Evolutionary conservation across 2,329 filamentous ascomycete species (phyloP).

Genomic region (Helicocarpus griseus): DNA sequence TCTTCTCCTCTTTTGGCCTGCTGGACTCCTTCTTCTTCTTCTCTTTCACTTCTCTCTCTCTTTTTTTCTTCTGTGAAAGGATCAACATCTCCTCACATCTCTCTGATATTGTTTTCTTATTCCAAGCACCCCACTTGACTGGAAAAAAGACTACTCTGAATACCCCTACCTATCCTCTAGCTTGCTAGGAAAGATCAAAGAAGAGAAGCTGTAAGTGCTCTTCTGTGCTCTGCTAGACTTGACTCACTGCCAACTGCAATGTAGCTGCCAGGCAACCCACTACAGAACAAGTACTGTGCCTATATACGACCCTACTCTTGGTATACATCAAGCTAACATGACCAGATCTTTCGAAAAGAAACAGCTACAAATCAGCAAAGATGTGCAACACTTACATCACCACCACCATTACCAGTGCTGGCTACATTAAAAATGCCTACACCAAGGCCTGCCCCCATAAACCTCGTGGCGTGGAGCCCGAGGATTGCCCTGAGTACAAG

Average conservation of each 20-base stretch:
- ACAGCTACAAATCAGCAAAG: background rate
- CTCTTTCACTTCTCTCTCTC: too few relatives aligned
- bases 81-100: too few relatives aligned
- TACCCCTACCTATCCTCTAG: background rate
- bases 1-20: too few relatives aligned
- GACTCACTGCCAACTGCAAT: background rate
- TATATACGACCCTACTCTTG: background rate
- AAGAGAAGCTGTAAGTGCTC: background rate
- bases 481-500: background rate
- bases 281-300: background rate
- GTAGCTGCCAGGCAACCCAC: background rate
- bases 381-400: background rate
- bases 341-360: background rate
- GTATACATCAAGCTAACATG: too few relatives aligned
- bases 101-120: too few relatives aligned
- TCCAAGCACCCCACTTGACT: too few relatives aligned
- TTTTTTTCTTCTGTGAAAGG: too few relatives aligned
- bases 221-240: background rate
- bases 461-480: background rate
- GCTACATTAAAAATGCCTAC: background rate
- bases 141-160: background rate
- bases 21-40: too few relatives aligned
- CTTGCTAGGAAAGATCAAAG: background rate
- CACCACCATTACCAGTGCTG: background rate
- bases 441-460: background rate